These are phyloP conservation scores for Backusella circina DNA, from an alignment of 192 early-diverging fungal species.

Conservation along the genomic window DNA sequence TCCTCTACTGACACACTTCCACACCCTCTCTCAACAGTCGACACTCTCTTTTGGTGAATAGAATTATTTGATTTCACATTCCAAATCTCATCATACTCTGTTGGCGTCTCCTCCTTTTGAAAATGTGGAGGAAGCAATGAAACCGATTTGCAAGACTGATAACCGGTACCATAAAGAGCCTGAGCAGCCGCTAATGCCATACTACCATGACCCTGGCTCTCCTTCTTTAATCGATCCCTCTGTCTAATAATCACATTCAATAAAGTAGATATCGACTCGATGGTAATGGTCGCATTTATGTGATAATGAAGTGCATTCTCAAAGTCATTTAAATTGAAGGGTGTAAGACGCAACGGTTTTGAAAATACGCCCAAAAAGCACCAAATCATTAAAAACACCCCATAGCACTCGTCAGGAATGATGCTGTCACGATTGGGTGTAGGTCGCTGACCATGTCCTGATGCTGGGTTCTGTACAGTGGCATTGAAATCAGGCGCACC, in stretches of 20 bases:
- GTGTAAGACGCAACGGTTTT: slow-evolving; percentile 62
- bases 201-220: slow-evolving; percentile 10
- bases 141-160: neutral
- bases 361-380: slow-evolving; percentile 65
- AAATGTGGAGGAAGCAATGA: neutral
- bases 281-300: slow-evolving; percentile 19
- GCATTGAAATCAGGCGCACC: neutral
- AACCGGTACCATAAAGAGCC: slow-evolving; percentile 7
- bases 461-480: slow-evolving; percentile 12
- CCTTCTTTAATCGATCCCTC: neutral
- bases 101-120: neutral
- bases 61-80: neutral
- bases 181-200: neutral
- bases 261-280: slow-evolving; percentile 47
- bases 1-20: slow-evolving; percentile 37
- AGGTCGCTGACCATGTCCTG: slow-evolving; percentile 38
- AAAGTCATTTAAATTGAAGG: slow-evolving; percentile 78
- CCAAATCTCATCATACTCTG: neutral
- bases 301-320: slow-evolving; percentile 56
- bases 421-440: slow-evolving; percentile 30
- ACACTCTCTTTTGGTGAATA: neutral
- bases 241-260: slow-evolving; percentile 46
- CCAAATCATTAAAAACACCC: slow-evolving; percentile 59
- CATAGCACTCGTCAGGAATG: slow-evolving; percentile 44
- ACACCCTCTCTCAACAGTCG: slow-evolving; percentile 11